These are phyloP conservation scores for Madurella mycetomatis DNA, from an alignment of 2,329 filamentous ascomycete genomes.

Conservation along the genomic window DNA sequence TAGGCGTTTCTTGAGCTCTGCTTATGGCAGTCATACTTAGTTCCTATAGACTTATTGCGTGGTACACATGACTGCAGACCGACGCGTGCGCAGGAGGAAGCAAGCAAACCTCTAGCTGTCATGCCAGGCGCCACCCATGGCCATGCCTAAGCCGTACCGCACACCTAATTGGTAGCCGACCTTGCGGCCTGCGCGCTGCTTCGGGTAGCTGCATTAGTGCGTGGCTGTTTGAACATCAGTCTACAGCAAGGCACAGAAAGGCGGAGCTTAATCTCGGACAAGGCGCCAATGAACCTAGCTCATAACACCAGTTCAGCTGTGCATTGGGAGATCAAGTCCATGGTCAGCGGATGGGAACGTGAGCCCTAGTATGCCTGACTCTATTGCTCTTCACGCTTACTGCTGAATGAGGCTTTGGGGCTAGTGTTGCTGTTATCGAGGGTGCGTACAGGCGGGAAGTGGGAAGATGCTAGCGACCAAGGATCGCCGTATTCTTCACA, in stretches of 20 bases:
- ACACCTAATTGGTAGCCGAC: conserved; percentile 13
- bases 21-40: neutral
- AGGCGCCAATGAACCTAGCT: too few species aligned
- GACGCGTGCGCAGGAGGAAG: neutral
- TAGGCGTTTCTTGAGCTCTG: neutral
- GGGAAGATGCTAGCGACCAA: too few species aligned
- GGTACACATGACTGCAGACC: conserved; percentile 8
- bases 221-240: conserved; percentile 30
- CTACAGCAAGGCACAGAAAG: conserved; percentile 20
- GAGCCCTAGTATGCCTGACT: neutral
- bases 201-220: conserved; percentile 27
- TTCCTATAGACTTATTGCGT: neutral
- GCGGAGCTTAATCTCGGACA: too few species aligned
- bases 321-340: neutral
- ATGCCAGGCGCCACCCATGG: neutral
- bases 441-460: too few species aligned
- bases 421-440: too few species aligned
- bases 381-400: neutral
- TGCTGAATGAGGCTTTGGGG: too few species aligned
- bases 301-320: neutral
- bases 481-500: too few species aligned
- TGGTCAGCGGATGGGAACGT: neutral
- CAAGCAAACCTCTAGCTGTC: conserved; percentile 3
- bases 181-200: conserved; percentile 11
- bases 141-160: conserved; percentile 6